phyloP scores from a whole-genome alignment of 768 basidiomycete species.

The Cyclocybe cylindracea region DNA sequence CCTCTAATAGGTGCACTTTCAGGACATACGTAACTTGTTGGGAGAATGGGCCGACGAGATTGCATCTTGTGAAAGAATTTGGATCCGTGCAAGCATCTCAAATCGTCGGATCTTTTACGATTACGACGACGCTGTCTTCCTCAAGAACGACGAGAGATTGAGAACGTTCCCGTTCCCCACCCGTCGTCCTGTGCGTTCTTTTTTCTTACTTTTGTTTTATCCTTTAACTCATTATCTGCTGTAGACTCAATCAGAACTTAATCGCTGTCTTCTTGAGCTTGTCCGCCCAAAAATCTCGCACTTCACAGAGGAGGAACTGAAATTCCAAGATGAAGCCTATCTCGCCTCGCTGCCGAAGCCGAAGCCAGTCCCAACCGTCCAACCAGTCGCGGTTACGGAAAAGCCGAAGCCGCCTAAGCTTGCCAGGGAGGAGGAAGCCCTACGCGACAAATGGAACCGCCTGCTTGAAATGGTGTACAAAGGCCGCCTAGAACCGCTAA shows the following conservation, averaged over 20 bases:
- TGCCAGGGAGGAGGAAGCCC: slow-evolving; percentile 75
- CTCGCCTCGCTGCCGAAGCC: slow-evolving; percentile 88
- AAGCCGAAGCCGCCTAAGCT: slow-evolving; percentile 61
- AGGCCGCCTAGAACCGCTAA: slow-evolving; percentile 81
- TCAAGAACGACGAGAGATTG: slow-evolving; percentile 80
- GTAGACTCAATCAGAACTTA: slow-evolving; percentile 88
- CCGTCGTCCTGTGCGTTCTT: slow-evolving; percentile 76
- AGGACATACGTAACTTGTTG: slow-evolving; percentile 90
- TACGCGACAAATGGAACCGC: slow-evolving; percentile 80
- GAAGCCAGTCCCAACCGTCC: slow-evolving; percentile 46
- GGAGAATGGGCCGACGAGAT: slow-evolving; percentile 89
- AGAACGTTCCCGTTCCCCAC: slow-evolving; percentile 96
- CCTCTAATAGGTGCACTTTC: slow-evolving; percentile 2
- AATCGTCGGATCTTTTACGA: slow-evolving; percentile 91
- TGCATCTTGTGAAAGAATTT: slow-evolving; percentile 83
- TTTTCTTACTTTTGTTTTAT: neutral
- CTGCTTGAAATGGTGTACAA: slow-evolving; percentile 90
- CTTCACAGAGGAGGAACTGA: slow-evolving; percentile 82
- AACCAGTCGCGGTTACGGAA: slow-evolving; percentile 36
- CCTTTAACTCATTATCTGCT: neutral
- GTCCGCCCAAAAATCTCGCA: slow-evolving; percentile 84
- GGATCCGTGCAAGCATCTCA: slow-evolving; percentile 85
- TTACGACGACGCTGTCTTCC: slow-evolving; percentile 77
- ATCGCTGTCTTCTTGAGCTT: slow-evolving; percentile 85
- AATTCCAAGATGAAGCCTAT: slow-evolving; percentile 85